phyloP scores from a whole-genome alignment of 176 grass and related monocot genomes.

The Hordeum marinum region DNA sequence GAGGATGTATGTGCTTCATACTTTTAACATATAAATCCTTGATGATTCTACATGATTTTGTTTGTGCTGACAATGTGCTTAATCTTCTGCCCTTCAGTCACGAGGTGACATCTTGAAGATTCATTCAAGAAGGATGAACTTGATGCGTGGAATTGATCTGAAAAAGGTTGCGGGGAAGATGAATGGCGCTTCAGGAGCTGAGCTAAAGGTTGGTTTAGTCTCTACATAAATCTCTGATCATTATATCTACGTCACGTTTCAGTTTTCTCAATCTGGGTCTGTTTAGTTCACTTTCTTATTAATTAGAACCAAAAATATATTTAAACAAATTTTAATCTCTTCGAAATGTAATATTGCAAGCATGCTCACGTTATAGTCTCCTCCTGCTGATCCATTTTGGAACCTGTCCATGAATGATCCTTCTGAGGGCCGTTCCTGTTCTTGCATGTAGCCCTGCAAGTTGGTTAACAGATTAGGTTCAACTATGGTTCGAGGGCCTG shows the following conservation, averaged over 20 bases:
- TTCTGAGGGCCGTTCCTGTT: background rate
- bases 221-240: background rate
- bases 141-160: constrained; percentile 98
- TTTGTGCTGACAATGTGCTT: constrained; percentile 16
- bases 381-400: background rate
- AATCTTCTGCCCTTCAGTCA: constrained; percentile 56
- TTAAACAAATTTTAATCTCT: background rate
- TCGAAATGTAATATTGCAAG: background rate
- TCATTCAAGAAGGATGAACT: constrained; percentile 98
- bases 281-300: background rate
- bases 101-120: constrained; percentile 98
- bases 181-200: constrained; percentile 96
- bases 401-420: no score
- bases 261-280: background rate
- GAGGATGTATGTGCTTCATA: constrained; percentile 59
- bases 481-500: background rate
- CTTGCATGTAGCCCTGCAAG: background rate
- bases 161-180: constrained; percentile 98
- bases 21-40: background rate
- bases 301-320: background rate
- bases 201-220: constrained; percentile 76
- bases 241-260: background rate
- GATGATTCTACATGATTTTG: background rate
- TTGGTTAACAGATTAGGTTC: background rate
- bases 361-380: background rate